phyloP scores from a whole-genome alignment of 371 early-diverging fungal genomes.

The Zychaea mexicana region DNA sequence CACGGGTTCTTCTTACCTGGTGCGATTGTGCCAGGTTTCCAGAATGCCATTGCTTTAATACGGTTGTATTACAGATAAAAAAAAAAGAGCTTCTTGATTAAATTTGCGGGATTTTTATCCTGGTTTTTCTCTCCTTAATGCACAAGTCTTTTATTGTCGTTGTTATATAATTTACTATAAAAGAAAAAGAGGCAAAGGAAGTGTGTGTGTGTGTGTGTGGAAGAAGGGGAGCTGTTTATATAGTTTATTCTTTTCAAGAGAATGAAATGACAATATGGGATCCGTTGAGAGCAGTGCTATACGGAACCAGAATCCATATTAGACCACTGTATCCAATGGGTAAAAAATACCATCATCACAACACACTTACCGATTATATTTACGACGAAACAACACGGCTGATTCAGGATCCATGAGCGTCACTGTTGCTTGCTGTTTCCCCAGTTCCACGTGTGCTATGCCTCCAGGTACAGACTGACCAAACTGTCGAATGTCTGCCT shows the following conservation, averaged over 20 bases:
- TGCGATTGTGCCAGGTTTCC: constrained; percentile 71
- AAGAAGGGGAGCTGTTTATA: not conserved
- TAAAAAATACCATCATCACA: not conserved
- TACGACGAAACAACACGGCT: constrained; percentile 6
- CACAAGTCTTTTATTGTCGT: too few species aligned
- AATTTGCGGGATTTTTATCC: too few species aligned
- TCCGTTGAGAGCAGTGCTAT: constrained; percentile 1
- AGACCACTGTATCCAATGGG: too few species aligned
- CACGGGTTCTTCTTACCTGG: constrained; percentile 47
- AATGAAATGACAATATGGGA: not conserved
- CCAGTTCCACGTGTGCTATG: not conserved
- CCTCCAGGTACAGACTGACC: not conserved
- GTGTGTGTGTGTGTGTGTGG: too few species aligned
- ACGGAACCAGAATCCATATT: not conserved
- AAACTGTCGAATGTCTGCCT: not conserved
- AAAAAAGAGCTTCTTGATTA: too few species aligned
- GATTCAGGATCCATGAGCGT: not conserved
- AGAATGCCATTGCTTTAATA: constrained; percentile 50
- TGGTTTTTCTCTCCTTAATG: too few species aligned
- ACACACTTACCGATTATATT: constrained; percentile 6
- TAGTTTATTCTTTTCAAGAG: not conserved
- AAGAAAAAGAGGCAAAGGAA: too few species aligned
- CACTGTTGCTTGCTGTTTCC: not conserved
- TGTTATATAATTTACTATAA: too few species aligned
- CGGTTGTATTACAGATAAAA: not conserved